Evolutionary conservation across 2,329 filamentous ascomycete genomes (phyloP).

Genomic region (Colletotrichum destructivum): DNA sequence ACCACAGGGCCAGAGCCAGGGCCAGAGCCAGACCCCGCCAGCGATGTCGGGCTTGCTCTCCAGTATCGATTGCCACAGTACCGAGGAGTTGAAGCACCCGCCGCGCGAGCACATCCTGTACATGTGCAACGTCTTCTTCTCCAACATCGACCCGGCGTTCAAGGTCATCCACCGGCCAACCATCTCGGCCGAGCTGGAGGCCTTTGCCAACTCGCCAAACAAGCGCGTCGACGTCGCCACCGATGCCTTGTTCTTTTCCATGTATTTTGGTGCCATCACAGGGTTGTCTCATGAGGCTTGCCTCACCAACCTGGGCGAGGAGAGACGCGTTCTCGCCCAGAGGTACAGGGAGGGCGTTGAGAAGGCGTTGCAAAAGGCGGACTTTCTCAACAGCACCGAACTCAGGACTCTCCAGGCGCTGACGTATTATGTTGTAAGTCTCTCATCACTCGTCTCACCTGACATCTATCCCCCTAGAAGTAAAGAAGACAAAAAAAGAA

Average conservation of each 20-base stretch:
- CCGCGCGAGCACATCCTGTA: constrained; percentile 54
- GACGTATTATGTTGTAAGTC: constrained; percentile 56
- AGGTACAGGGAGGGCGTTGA: constrained; percentile 55
- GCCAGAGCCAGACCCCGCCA: constrained; percentile 42
- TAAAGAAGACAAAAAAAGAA: too few species aligned
- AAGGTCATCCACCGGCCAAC: constrained; percentile 63
- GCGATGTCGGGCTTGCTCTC: constrained; percentile 48
- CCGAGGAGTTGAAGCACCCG: constrained; percentile 50
- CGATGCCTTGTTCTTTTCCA: constrained; percentile 58
- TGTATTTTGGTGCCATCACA: constrained; percentile 59
- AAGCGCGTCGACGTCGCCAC: constrained; percentile 44
- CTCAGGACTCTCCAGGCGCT: constrained; percentile 59
- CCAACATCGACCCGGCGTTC: constrained; percentile 60
- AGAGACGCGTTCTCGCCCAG: constrained; percentile 50
- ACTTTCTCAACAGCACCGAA: constrained; percentile 59
- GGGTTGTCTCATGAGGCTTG: constrained; percentile 53
- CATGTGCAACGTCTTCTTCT: constrained; percentile 55
- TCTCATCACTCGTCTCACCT: not conserved
- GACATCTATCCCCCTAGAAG: too few species aligned
- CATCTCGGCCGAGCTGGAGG: constrained; percentile 48
- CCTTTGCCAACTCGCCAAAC: constrained; percentile 46
- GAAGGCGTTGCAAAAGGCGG: constrained; percentile 56
- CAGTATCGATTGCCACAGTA: constrained; percentile 17
- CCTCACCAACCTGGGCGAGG: constrained; percentile 51
- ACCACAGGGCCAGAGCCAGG: constrained; percentile 26